Conservation (phyloP, 495 filamentous ascomycete species). For the Aspergillus olivimuriae region DNA sequence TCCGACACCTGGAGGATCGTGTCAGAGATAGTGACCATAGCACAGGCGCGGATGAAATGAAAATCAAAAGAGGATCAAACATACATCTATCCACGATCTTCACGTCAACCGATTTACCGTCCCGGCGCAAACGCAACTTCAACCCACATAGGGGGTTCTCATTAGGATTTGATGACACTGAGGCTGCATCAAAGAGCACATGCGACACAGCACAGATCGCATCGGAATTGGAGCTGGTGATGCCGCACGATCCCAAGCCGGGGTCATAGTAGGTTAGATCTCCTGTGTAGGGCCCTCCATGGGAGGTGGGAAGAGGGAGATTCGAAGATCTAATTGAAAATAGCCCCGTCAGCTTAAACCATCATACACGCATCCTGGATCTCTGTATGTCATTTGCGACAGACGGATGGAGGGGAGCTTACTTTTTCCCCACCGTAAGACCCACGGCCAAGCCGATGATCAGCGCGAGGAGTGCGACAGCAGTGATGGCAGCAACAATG, state of each 20-base stretch:
- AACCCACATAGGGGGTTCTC: conserved; percentile 63
- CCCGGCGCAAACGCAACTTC: conserved; percentile 50
- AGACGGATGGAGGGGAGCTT: conserved; percentile 5
- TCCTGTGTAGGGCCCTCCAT: conserved; percentile 47
- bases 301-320: conserved; percentile 51
- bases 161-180: conserved; percentile 55
- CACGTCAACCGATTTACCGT: conserved; percentile 54
- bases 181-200: conserved; percentile 57
- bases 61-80: conserved; percentile 5
- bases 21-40: neutral
- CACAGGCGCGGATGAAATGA: neutral
- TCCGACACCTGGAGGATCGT: conserved; percentile 29
- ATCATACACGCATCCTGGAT: too few species aligned
- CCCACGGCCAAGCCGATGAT: conserved; percentile 52
- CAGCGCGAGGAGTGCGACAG: conserved; percentile 38
- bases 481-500: conserved; percentile 20
- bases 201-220: conserved; percentile 62
- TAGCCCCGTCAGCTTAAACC: too few species aligned
- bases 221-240: conserved; percentile 43
- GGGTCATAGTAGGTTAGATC: conserved; percentile 68
- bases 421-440: conserved; percentile 26
- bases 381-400: neutral
- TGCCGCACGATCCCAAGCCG: conserved; percentile 66
- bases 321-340: conserved; percentile 28
- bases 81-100: conserved; percentile 70